phyloP scores from a whole-genome alignment of 2,329 filamentous ascomycete species.

The Beauveria varroae region DNA sequence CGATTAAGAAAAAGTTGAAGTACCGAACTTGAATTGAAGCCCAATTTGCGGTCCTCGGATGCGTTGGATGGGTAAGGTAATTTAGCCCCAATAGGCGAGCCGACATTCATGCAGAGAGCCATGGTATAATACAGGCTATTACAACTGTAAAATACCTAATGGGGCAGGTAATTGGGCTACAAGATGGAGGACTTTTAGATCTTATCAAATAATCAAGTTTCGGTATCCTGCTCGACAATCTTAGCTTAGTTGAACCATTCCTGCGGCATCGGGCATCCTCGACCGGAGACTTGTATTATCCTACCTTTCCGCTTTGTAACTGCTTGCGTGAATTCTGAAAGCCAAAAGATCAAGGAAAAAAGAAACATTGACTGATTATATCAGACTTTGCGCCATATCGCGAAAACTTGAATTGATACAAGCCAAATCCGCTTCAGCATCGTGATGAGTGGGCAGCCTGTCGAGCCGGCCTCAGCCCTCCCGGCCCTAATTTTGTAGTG shows the following conservation, averaged over 20 bases:
- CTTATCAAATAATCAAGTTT: background rate
- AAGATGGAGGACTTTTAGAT: background rate
- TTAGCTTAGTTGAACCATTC: no score
- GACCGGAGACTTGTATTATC: no score
- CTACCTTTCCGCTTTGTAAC: background rate
- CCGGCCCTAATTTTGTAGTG: background rate
- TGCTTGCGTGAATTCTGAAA: background rate
- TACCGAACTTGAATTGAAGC: background rate
- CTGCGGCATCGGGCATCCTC: background rate
- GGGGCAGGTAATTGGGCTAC: background rate
- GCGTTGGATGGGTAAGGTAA: background rate
- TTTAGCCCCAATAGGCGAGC: background rate
- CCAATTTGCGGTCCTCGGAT: conserved; percentile 3
- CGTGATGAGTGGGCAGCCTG: no score
- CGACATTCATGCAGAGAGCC: background rate
- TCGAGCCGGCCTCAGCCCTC: no score
- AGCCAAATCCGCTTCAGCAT: background rate
- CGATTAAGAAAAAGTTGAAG: no score
- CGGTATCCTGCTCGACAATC: no score
- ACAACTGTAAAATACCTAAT: background rate
- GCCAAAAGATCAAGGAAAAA: no score
- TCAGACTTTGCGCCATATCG: no score
- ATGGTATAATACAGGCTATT: background rate
- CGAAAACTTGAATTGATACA: no score
- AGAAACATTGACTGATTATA: no score